phyloP scores from a whole-genome alignment of 345 rosid species.

The Eutrema yunnanense region DNA sequence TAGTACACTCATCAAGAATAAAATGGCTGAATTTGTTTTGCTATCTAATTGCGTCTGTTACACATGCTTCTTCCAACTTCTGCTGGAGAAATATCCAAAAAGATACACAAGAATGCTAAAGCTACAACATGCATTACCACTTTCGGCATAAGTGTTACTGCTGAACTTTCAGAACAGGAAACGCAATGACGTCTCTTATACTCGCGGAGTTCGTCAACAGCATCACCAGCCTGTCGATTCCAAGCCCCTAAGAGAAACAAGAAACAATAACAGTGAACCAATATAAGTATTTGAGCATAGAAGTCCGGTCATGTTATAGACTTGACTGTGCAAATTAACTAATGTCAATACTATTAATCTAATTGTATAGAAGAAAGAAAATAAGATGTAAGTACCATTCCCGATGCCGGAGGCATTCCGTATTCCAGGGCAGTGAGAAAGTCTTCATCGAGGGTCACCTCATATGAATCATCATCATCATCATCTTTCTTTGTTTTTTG shows the following conservation, averaged over 20 bases:
- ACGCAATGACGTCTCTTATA: slow-evolving; percentile 89
- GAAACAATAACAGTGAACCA: not conserved
- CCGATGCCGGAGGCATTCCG: slow-evolving; percentile 99
- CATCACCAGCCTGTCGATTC: slow-evolving; percentile 92
- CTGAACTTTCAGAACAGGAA: slow-evolving; percentile 78
- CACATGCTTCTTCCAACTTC: not conserved
- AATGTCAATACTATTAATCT: not conserved
- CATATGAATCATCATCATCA: slow-evolving; percentile 68
- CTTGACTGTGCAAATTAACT: not conserved
- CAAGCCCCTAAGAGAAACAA: slow-evolving; percentile 59
- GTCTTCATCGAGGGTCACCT: slow-evolving; percentile 94
- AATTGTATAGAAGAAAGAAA: not conserved
- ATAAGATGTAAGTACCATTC: slow-evolving; percentile 60
- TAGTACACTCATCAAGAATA: not conserved
- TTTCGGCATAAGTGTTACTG: slow-evolving; percentile 26
- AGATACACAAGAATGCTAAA: slow-evolving; percentile 19
- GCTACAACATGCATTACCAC: slow-evolving; percentile 15
- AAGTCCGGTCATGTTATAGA: not conserved
- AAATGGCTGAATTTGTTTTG: slow-evolving; percentile 4
- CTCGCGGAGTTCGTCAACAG: slow-evolving; percentile 79
- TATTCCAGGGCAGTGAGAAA: slow-evolving; percentile 90
- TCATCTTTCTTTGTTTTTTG: slow-evolving; percentile 40
- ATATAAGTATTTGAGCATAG: not conserved
- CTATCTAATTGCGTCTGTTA: not conserved
- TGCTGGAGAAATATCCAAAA: slow-evolving; percentile 1